These are phyloP conservation scores for Chimonanthus praecox DNA, from an alignment of 164 flowering plant species.

Conservation along the genomic window DNA sequence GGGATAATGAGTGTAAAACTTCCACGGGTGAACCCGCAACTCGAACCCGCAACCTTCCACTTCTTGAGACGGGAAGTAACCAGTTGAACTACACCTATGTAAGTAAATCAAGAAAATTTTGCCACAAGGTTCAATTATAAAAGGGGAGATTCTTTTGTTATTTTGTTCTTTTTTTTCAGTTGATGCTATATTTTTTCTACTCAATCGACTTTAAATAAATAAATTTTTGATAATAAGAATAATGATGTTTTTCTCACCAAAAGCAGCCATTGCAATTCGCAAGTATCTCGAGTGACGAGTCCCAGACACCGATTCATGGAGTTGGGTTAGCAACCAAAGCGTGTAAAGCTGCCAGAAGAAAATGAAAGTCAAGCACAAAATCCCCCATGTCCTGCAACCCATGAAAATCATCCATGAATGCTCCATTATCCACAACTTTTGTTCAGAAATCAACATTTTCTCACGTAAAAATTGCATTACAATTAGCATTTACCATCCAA, in stretches of 20 bases:
- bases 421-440: neutral
- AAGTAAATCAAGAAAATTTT: no score
- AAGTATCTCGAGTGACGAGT: conserved; percentile 59
- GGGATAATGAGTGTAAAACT: no score
- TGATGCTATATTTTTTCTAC: no score
- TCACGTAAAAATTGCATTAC: neutral
- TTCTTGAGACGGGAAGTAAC: no score
- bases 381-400: conserved; percentile 72
- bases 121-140: no score
- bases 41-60: no score
- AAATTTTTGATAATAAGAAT: no score
- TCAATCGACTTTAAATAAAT: no score
- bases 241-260: conserved; percentile 38
- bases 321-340: conserved; percentile 47
- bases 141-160: no score
- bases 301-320: conserved; percentile 58
- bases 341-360: conserved; percentile 80
- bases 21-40: no score
- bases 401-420: neutral
- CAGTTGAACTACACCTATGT: no score
- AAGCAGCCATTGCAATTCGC: conserved; percentile 50
- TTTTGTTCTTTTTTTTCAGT: no score
- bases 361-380: conserved; percentile 35
- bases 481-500: conserved; percentile 57
- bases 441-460: neutral